These are phyloP conservation scores for Pythium insidiosum DNA, from an alignment of 352 stramenopile species.

Conservation along the genomic window DNA sequence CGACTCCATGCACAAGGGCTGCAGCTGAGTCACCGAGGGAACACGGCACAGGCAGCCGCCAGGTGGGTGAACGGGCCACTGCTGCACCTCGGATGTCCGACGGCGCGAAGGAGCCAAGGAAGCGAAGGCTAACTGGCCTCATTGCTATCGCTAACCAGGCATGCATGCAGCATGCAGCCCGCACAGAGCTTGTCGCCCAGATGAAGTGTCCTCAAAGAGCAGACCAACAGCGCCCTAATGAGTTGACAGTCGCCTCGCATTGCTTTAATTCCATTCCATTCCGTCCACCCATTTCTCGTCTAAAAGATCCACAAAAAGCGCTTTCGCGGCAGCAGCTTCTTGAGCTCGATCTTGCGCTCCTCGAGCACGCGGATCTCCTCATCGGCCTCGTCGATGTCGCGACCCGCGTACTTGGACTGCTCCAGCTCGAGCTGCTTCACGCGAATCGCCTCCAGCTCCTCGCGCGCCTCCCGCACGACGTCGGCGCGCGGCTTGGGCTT, in stretches of 20 bases:
- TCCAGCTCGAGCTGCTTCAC: constrained; percentile 53
- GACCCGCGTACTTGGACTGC: constrained; percentile 60
- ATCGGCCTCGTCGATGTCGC: constrained; percentile 75
- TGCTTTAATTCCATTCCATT: not conserved
- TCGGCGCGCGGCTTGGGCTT: constrained; percentile 11
- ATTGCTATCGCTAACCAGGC: too few species aligned
- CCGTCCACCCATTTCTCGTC: not conserved
- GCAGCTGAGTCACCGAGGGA: too few species aligned
- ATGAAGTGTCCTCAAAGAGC: too few species aligned
- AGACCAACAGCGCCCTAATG: too few species aligned
- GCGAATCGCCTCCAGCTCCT: constrained; percentile 55
- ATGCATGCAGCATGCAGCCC: too few species aligned
- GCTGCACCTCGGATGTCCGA: too few species aligned
- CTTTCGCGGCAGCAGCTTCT: constrained; percentile 63
- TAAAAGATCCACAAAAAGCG: constrained; percentile 81
- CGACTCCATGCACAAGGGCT: too few species aligned
- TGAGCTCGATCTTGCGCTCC: constrained; percentile 53
- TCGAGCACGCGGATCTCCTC: constrained; percentile 68
- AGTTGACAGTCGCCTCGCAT: not conserved
- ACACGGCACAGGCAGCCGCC: too few species aligned
- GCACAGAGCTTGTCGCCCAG: too few species aligned
- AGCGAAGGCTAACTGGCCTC: too few species aligned
- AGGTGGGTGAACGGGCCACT: too few species aligned
- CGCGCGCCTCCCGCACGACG: constrained; percentile 20
- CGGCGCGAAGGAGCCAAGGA: too few species aligned